Conservation (phyloP, 192 early-diverging fungal species). For the Backusella macrospora region DNA sequence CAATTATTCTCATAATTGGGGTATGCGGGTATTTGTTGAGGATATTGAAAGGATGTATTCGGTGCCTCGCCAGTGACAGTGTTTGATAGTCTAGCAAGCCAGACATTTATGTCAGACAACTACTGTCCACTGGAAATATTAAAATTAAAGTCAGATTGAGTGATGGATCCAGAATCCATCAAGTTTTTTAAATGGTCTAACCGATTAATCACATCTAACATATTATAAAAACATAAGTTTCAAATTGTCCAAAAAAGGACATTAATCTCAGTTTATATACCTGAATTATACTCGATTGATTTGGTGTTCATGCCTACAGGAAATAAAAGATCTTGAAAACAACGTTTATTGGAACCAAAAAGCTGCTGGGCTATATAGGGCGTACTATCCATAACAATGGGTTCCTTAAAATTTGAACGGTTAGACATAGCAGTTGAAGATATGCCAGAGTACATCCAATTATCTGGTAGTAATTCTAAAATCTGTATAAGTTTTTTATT, state of each 20-base stretch:
- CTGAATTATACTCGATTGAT: slow-evolving; percentile 4
- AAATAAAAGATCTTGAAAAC: slow-evolving; percentile 18
- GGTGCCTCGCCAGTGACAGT: background rate
- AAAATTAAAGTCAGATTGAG: slow-evolving; percentile 18
- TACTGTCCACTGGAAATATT: slow-evolving; percentile 34
- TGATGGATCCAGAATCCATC: slow-evolving; percentile 17
- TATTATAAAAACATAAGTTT: background rate
- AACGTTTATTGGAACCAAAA: slow-evolving; percentile 4
- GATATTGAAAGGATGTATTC: background rate
- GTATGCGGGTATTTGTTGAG: background rate
- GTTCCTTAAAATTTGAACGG: background rate
- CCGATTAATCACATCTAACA: background rate
- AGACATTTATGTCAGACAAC: slow-evolving; percentile 32
- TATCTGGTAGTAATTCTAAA: background rate
- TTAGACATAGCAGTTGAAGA: slow-evolving; percentile 6
- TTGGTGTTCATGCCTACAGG: background rate
- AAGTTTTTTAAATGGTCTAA: slow-evolving; percentile 24
- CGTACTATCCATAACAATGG: background rate
- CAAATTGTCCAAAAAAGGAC: too few relatives aligned
- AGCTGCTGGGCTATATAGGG: background rate
- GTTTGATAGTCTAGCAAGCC: slow-evolving; percentile 30
- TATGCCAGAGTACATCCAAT: slow-evolving; percentile 13
- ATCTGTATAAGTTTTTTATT: too few relatives aligned
- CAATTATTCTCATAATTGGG: background rate
- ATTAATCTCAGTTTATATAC: background rate